Base-by-base conservation (phyloP, 495 filamentous ascomycete genomes). In the Penicillium cosmopolitanum region DNA sequence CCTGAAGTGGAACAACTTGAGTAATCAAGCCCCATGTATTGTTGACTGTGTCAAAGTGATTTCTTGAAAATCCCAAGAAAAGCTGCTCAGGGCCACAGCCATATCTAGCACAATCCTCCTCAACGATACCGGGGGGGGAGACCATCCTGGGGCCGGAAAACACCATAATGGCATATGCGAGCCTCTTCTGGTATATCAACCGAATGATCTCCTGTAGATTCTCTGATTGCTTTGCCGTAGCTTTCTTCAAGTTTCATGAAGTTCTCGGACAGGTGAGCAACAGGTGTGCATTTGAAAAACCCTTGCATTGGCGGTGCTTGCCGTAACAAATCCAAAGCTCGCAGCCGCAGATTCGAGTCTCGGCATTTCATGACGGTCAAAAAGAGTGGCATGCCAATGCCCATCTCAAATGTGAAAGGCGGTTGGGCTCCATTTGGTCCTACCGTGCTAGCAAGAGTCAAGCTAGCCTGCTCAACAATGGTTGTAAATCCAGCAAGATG, bases 321-420 rank as follows among this genome's bases (percentile, higher is more conserved):
- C 4, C 51, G 64, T 15, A 75, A 53, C 18, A 75, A 50, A 3
- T 55, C 38, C 1, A 74, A 28, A n/a, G 74, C 71, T 36, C 53
- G 53, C 9, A 71, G 66, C 2, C 74, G 60, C 13, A 70, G 44
- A 7, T 8, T 18, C 0, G 68, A 67, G 3, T 73, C 61, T 2
- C 71, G 72, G 50, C 74, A 75, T 59, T 66, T 65, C 3, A 73
- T 47, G 2, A 55, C 62, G 1, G 67, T 69, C 16, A 73, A 56
- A 50, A 65, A 71, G 1, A 71, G 62, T 4, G 69, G 67, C 8
- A 66, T 31, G 4, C 62, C 66, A 10, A 73, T 53, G 9, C 62
- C 65, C 13, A 68, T 40, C 16, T 75, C 73, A 33, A 73, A 74
- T 10, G 69, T 73, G 38, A 69, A 73, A 5, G 66, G 67, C 18